A percentile compares a stretch with the other conserved stretches of the same genome.
Evolutionary conservation across 352 stramenopile species (phyloP).

Genomic region (Achlya hypogyna): DNA sequence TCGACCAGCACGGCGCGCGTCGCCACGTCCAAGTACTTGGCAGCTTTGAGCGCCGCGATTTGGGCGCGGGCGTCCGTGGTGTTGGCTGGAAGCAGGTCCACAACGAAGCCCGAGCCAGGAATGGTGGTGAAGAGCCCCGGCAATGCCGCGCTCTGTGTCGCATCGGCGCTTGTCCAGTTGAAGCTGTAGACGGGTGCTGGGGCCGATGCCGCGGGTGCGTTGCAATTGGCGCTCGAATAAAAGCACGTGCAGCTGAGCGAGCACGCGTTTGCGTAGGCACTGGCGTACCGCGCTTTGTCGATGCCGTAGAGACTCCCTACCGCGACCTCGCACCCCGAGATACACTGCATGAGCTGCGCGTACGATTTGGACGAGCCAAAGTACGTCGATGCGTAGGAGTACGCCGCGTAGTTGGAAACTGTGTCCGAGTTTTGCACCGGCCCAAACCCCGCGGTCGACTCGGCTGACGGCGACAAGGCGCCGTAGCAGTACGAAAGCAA

Average conservation of each 20-base stretch:
- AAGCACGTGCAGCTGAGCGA: constrained; percentile 55
- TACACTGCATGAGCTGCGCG: constrained; percentile 42
- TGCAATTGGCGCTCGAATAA: constrained; percentile 58
- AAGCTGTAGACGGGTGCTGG: constrained; percentile 39
- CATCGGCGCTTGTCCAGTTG: constrained; percentile 36
- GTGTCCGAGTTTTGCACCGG: constrained; percentile 48
- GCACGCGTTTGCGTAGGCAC: constrained; percentile 35
- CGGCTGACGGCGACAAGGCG: constrained; percentile 25
- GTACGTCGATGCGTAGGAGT: constrained; percentile 36
- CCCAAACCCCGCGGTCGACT: constrained; percentile 43
- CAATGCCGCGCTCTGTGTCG: constrained; percentile 22
- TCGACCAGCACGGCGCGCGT: constrained; percentile 55
- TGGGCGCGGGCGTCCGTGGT: constrained; percentile 23
- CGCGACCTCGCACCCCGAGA: constrained; percentile 34
- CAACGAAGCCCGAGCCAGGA: constrained; percentile 48
- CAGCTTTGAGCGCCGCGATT: constrained; percentile 29
- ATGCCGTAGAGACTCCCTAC: constrained; percentile 48
- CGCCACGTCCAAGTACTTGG: constrained; percentile 47
- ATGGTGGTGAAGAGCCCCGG: constrained; percentile 22
- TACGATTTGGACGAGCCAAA: constrained; percentile 45
- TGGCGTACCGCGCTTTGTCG: constrained; percentile 41
- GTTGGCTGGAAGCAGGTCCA: constrained; percentile 41
- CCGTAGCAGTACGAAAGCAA: constrained; percentile 59
- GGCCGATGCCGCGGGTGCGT: constrained; percentile 25
- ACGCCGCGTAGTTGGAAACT: constrained; percentile 34